phyloP scores from a whole-genome alignment of 2,329 filamentous ascomycete species.

The Gnomoniopsis sp. region DNA sequence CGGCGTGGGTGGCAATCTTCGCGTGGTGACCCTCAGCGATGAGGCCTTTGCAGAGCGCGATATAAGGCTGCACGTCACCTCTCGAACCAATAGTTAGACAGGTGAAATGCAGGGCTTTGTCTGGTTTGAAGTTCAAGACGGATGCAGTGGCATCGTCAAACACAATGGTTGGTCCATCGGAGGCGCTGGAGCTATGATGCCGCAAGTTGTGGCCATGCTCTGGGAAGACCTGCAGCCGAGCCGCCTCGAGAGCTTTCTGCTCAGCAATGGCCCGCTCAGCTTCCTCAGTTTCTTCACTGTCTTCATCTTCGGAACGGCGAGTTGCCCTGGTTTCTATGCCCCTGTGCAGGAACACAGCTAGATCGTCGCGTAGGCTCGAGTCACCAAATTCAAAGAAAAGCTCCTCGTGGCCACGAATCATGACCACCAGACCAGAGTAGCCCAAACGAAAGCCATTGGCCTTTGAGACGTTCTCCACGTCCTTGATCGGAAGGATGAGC shows the following conservation, averaged over 20 bases:
- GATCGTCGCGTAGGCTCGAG: conserved; percentile 80
- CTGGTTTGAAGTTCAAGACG: conserved; percentile 86
- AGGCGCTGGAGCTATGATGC: conserved; percentile 39
- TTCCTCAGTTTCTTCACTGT: conserved; percentile 65
- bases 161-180: conserved; percentile 69
- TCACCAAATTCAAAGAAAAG: conserved; percentile 91
- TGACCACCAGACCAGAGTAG: conserved; percentile 86
- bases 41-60: conserved; percentile 88
- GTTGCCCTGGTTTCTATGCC: conserved; percentile 70
- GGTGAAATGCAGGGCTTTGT: conserved; percentile 75
- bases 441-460: conserved; percentile 93
- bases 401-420: conserved; percentile 91
- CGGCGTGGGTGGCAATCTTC: conserved; percentile 85
- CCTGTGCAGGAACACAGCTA: conserved; percentile 74
- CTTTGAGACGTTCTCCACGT: conserved; percentile 90
- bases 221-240: conserved; percentile 53
- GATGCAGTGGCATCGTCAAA: conserved; percentile 90
- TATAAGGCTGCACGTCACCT: conserved; percentile 96
- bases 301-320: conserved; percentile 64
- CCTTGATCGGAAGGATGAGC: conserved; percentile 82
- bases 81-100: conserved; percentile 95
- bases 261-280: conserved; percentile 76
- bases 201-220: conserved; percentile 51
- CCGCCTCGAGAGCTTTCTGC: conserved; percentile 74
- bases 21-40: conserved; percentile 82